A percentile compares a stretch with the other conserved stretches of the same genome.
Evolutionary conservation across 2,329 filamentous ascomycete genomes (phyloP).

Genomic region (Aureobasidium subglaciale): DNA sequence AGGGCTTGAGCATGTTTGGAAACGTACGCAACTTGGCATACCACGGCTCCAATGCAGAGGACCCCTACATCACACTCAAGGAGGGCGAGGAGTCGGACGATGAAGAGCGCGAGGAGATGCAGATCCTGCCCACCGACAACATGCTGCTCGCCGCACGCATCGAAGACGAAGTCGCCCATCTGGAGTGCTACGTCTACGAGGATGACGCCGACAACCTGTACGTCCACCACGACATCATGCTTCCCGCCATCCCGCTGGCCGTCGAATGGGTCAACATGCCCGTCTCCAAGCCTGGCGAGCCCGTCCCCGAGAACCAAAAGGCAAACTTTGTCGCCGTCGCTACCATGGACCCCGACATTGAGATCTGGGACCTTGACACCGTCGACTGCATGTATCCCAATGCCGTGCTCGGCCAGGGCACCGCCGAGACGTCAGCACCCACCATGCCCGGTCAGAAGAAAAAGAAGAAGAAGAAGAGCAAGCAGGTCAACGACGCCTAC

Average conservation of each 20-base stretch:
- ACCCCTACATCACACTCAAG: constrained; percentile 90
- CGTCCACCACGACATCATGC: constrained; percentile 98
- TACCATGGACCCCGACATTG: constrained; percentile 97
- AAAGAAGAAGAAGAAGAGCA: constrained; percentile 86
- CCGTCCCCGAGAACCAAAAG: constrained; percentile 52
- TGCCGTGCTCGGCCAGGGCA: constrained; percentile 78
- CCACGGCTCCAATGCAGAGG: constrained; percentile 87
- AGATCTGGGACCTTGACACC: constrained; percentile 94
- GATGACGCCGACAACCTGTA: constrained; percentile 94
- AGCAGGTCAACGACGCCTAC: constrained; percentile 82
- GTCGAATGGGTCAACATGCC: constrained; percentile 93
- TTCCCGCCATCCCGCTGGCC: constrained; percentile 90
- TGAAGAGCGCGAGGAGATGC: constrained; percentile 86
- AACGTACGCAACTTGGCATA: constrained; percentile 91
- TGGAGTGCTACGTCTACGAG: constrained; percentile 97
- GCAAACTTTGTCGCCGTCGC: constrained; percentile 94
- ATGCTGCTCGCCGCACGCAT: constrained; percentile 86
- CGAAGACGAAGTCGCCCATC: constrained; percentile 91
- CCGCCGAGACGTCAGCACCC: constrained; percentile 28
- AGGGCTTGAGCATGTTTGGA: constrained; percentile 85
- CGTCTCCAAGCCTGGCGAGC: constrained; percentile 59
- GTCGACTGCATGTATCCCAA: constrained; percentile 98
- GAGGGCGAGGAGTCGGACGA: constrained; percentile 59
- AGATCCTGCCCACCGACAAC: constrained; percentile 89
- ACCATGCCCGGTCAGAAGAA: constrained; percentile 53